Evolutionary conservation across 495 filamentous ascomycete species (phyloP), one percentile per base, ranked within the genome.

Genomic region (Eremomyces bilateralis): DNA sequence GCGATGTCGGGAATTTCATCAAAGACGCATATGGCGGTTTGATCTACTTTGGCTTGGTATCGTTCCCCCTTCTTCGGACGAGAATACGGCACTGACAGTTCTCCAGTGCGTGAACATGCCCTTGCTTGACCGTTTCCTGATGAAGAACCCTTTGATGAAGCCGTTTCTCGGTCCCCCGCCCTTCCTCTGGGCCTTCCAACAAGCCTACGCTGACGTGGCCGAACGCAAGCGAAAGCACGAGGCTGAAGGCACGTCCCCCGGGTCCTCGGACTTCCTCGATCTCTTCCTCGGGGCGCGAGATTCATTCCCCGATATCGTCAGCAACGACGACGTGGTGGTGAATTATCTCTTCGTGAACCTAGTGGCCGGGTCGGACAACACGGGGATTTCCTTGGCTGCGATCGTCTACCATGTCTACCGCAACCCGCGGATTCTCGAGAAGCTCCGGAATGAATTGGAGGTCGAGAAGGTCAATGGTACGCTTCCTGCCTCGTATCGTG

Each of bases 31-130:
- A 38, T 21, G 39, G 45, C 6, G 45, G 39, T 5, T 37, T 57
- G n/a, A 44, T 50, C 32, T 57, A 57, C 29, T 57, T 57, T 31
- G 48, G 49, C 17, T 35, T 43, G 4, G 53, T 56, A 42, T n/a
- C 36, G 32, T 1, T 34, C 25, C 28, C 19, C 3, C 25, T 18
- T 29, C 15, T 5, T 21, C n/a, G 12, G 1, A 21, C 20, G 20
- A 20, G 22, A 13, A 6, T 16, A 24, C 4, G 8, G 3, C 3
- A 16, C 19, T 35, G 28, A 36, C 3, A 13, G 12, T 15, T 10
- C 4, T 30, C 5, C 17, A 51, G 46, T 44, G 43, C 3, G 41
- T 40, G 13, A 49, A 49, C 30, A 52, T 49, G 27, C 48, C 49
- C 19, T 15, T 34, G 3, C 32, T n/a, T n/a, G n/a, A n/a, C n/a